Base-by-base conservation (phyloP, 2,329 filamentous ascomycete genomes). In the Zarea fungicola region DNA sequence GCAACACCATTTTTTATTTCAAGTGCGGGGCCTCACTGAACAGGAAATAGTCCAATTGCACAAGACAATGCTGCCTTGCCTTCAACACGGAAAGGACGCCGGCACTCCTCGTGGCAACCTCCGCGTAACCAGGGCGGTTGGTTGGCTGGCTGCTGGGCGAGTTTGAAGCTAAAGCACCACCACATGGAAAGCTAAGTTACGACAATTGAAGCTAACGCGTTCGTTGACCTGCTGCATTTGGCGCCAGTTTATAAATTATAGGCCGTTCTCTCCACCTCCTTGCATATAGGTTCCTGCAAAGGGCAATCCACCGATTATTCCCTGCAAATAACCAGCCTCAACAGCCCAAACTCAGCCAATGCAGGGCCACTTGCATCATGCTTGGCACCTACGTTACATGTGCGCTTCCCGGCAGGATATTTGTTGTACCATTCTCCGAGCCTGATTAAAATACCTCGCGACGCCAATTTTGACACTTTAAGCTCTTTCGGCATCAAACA, bases 191-290 rank as follows among this genome's bases (percentile, higher is more conserved):
- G 31, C 42, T 36, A 13, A 18, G 31, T 31, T 36, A 44, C 31
- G 42, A 44, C 25, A 16, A 31, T 39, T 39, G 14, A 5, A 46
- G 43, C 25, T 22, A 46, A 18, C 18, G 25, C 22, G 25, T 23
- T 28, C 16, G n/a, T 39, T 46, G 23, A 39, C 43, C 43, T 46
- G 34, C 25, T 46, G 22, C 42, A 45, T 45, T 7, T 31, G 34
- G 34, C 19, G 9, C 18, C 25, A 23, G 34, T 31, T 39, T 2
- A 28, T 44, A 19, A 23, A 46, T 39, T 39, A 32, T 13, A 37
- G 14, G 25, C 26, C 22, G 23, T 16, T 29, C 16, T 46, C 36
- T 31, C 43, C 43, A 46, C 43, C 25, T 46, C 26, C 34, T 32
- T 46, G 43, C 43, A 46, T 46, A n/a, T 16, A 22, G 31, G 18